Evolutionary conservation across 2,329 filamentous ascomycete genomes (phyloP).

Genomic region (Zymoseptoria tritici): DNA sequence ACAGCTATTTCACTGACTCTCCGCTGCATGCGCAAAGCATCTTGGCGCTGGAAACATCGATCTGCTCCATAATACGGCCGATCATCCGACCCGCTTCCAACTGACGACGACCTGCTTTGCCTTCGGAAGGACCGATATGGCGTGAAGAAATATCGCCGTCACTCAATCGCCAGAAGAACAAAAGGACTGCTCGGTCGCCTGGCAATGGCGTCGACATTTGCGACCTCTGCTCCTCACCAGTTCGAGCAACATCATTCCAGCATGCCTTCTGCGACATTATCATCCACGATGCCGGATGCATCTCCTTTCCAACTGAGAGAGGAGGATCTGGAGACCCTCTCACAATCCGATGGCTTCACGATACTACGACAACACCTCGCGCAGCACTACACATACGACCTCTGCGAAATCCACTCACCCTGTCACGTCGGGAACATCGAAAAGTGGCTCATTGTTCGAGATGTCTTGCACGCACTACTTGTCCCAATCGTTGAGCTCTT

Average conservation of each 20-base stretch:
- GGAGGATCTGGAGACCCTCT: conserved; percentile 35
- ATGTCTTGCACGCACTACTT: conserved; percentile 52
- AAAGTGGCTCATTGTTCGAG: conserved; percentile 47
- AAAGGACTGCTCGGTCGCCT: not conserved
- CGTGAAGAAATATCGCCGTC: not conserved
- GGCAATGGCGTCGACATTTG: not conserved
- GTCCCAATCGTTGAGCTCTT: conserved; percentile 52
- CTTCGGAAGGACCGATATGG: conserved; percentile 5
- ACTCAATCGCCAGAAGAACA: not conserved
- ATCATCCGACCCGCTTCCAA: not conserved
- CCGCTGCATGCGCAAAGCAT: not conserved
- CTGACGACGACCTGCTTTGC: not conserved
- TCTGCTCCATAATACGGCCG: conserved; percentile 6
- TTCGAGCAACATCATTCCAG: not conserved
- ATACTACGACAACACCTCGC: conserved; percentile 38
- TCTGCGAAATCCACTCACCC: conserved; percentile 37
- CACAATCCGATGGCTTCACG: conserved; percentile 36
- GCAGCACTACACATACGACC: conserved; percentile 34
- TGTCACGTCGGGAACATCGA: conserved; percentile 29
- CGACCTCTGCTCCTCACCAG: not conserved
- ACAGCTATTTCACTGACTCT: not conserved
- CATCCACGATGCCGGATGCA: conserved; percentile 15
- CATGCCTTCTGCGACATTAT: conserved; percentile 9
- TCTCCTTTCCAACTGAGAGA: conserved; percentile 38
- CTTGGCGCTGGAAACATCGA: not conserved